Evolutionary conservation across 441 rosid genomes (phyloP), one percentile per base, ranked within the genome.

Genomic region (Bocquillonia castaneifolia): DNA sequence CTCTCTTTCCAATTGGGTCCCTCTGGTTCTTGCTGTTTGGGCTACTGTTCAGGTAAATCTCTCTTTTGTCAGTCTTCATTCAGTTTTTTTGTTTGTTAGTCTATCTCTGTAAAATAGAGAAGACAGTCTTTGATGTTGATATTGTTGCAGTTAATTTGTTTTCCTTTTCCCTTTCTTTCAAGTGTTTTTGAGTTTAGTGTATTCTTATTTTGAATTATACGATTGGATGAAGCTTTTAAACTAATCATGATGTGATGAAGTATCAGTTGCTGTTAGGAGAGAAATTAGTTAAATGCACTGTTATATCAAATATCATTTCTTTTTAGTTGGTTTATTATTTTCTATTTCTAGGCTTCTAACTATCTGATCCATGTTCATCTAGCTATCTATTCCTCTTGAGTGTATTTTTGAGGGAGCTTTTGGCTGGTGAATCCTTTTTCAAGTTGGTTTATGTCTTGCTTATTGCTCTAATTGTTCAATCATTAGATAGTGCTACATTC

Each of bases 1-100:
- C 78, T 73, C 88, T 79, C 77, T 93, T 78, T 93, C 96, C 72
- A 88, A 85, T 57, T 93, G 97, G 99, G 88, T 93, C 72, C 97
- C 92, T 68, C 88, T 93, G 64, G 84, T 81, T 56, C 84, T 88
- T 42, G 95, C 96, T 65, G 96, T 93, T 52, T 93, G 95, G 96
- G 96, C 89, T 39, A 84, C 97, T 69, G 62, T 85, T 76, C 97
- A 91, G 99, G 99, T 72, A 64, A 76, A 63, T 53, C 40, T 7
- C 5, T 45, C 3, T 50, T 48, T n/a, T n/a, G n/a, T n/a, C 56
- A 29, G 42, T 45, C 9, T 45, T 54, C 17, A 13, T 3, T 29
- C 12, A 5, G 6, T 40, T 45, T 40, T 58, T 23, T 7, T 20
- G 2, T 58, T 31, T 7, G 53, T 63, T 23, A 15, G 12, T 40